Base-by-base conservation (phyloP, 371 early-diverging fungal genomes). In the Mucor saturninus region DNA sequence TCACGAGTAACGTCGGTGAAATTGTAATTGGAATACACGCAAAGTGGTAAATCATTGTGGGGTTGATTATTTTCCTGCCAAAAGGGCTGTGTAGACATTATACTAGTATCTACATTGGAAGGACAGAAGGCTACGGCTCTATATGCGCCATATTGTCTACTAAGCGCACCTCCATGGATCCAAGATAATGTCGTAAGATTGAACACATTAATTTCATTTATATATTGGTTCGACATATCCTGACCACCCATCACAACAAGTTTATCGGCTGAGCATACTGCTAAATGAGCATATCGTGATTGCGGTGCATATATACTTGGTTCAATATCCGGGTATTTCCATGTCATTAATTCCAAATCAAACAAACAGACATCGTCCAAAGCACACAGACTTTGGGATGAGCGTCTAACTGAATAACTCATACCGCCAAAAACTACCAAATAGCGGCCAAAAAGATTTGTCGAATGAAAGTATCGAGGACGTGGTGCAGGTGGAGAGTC, bases 11-110 rank as follows among this genome's bases (percentile, higher is more conserved):
- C 89, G 43, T 89, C 82, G 0, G 86, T 82, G 64, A 92, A 92
- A 71, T 92, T 92, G 72, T 91, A 90, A 72, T 92, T 92, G 58
- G 91, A 89, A 70, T 91, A 92, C 35, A 92, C 78, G 55, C 86
- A 88, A 32, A 84, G 64, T 3, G 83, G 67, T 11, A 49, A 21
- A 28, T 62, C 49, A 14, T 59, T 54, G 9, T 56, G 52, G 29
- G 32, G 54, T 0, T 54, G 54, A 11, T 38, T 32, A 21, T 54
- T 55, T 10, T 59, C 68, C 21, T 50, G 50, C 72, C 72, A 71
- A 50, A 71, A 71, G 13, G 72, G 65, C 4, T 53, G 49, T 13
- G 57, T 35, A 4, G 62, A 10, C 64, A 57, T 57, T 26, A 59
- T 38, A 0, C 35, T 59, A 1, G 54, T 63, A 42, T 68, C 60